These are phyloP conservation scores for Citrus glauca DNA, from an alignment of 345 rosid species.

Conservation along the genomic window DNA sequence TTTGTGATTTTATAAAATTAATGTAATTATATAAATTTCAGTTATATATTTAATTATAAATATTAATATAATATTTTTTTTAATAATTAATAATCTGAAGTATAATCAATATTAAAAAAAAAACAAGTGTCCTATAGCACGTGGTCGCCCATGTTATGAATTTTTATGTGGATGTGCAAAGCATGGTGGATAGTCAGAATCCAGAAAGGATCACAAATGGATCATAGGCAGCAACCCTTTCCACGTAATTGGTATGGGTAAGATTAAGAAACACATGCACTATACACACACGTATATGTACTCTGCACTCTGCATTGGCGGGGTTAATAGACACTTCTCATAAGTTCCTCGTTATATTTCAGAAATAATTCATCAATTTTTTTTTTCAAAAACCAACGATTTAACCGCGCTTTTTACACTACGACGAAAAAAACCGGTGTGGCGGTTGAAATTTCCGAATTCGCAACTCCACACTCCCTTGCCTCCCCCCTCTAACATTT, in stretches of 20 bases:
- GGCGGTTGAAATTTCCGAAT: constrained; percentile 8
- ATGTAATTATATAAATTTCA: too few relatives aligned
- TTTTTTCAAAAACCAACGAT: background rate
- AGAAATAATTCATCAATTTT: background rate
- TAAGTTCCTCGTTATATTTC: too few relatives aligned
- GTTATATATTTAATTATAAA: too few relatives aligned
- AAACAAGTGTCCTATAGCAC: background rate
- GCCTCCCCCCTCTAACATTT: constrained; percentile 6
- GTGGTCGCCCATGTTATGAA: constrained; percentile 1
- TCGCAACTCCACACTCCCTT: background rate
- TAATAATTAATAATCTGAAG: rapidly evolving
- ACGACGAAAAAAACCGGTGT: constrained; percentile 11
- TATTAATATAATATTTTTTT: rapidly evolving
- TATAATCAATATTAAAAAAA: too few relatives aligned
- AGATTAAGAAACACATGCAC: background rate
- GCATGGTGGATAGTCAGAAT: background rate
- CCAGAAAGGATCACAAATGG: background rate
- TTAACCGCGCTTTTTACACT: constrained; percentile 3
- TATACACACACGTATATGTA: too few relatives aligned
- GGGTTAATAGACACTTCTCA: background rate
- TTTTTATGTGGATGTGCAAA: background rate
- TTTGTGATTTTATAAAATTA: too few relatives aligned
- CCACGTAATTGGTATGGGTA: background rate
- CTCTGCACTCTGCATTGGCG: too few relatives aligned
- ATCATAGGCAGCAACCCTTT: background rate